Percentiles rank a stretch among this genome's conserved stretches.
phyloP scores from a whole-genome alignment of 345 rosid species.

The Clarkia xantiana region DNA sequence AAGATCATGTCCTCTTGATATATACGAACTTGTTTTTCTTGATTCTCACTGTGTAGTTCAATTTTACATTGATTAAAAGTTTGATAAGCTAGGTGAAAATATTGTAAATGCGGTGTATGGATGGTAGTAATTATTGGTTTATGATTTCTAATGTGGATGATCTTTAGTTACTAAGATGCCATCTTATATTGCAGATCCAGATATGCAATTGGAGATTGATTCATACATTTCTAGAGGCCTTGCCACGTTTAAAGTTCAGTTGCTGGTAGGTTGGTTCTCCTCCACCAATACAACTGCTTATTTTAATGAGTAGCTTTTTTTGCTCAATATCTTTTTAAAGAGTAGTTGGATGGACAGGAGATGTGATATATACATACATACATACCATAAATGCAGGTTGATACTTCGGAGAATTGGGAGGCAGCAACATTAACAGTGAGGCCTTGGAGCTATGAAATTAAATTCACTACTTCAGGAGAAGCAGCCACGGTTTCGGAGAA shows the following conservation, averaged over 20 bases:
- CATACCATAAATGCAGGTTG: too few species aligned
- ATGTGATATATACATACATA: conserved; percentile 2
- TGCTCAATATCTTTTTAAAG: neutral
- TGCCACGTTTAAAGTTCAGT: conserved; percentile 47
- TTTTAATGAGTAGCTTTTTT: neutral
- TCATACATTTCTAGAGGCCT: conserved; percentile 42
- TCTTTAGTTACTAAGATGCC: too few species aligned
- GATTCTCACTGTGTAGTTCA: neutral
- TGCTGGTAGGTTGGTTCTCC: conserved; percentile 40
- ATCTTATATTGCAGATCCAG: conserved; percentile 38
- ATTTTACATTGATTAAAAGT: neutral
- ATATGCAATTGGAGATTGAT: conserved; percentile 71
- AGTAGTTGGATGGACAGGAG: neutral
- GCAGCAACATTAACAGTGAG: conserved; percentile 37
- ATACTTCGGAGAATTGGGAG: conserved; percentile 68
- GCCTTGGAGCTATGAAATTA: conserved; percentile 54
- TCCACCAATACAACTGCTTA: neutral
- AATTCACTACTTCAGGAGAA: conserved; percentile 27
- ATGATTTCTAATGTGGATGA: too few species aligned
- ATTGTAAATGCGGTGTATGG: too few species aligned
- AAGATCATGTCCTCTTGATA: neutral
- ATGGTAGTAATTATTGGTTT: too few species aligned
- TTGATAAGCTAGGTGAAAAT: neutral
- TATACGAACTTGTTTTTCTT: neutral
- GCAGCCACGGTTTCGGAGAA: conserved; percentile 33